Evolutionary conservation across 345 rosid genomes (phyloP).

Genomic region (Melaleuca alternifolia): DNA sequence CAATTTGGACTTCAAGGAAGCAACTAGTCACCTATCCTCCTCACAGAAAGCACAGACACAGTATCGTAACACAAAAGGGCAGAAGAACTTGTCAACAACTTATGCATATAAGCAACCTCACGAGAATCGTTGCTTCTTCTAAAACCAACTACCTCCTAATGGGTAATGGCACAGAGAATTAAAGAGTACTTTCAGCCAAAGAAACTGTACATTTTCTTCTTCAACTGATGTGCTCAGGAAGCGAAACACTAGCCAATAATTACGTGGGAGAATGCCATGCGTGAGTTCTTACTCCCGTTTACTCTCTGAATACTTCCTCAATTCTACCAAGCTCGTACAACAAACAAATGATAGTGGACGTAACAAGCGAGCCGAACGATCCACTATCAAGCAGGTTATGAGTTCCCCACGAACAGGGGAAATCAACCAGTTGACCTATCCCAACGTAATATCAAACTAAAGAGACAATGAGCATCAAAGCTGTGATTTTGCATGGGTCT

Average conservation of each 20-base stretch:
- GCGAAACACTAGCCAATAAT: not conserved
- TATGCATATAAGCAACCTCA: not conserved
- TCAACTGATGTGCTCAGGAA: not conserved
- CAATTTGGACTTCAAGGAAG: not conserved
- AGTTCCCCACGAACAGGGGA: not conserved
- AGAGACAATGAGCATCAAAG: not conserved
- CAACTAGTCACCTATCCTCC: not conserved
- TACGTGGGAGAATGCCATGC: not conserved
- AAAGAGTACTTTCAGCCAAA: not conserved
- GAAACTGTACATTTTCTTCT: not conserved
- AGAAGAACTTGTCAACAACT: not conserved
- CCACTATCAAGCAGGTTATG: not conserved
- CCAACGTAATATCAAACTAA: not conserved
- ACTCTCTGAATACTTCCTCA: not conserved
- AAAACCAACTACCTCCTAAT: not conserved
- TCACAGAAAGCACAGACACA: not conserved
- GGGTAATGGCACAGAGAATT: not conserved
- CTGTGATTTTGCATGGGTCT: not conserved
- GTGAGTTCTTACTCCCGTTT: not conserved
- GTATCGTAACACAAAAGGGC: not conserved
- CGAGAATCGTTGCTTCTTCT: not conserved
- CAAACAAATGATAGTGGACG: not conserved
- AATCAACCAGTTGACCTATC: not conserved
- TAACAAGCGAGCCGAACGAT: not conserved
- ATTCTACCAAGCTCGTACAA: not conserved